Evolutionary conservation across 1,284 basidiomycete species (phyloP), one percentile per base, ranked within the genome.

Genomic region (Chalciporus sp.): DNA sequence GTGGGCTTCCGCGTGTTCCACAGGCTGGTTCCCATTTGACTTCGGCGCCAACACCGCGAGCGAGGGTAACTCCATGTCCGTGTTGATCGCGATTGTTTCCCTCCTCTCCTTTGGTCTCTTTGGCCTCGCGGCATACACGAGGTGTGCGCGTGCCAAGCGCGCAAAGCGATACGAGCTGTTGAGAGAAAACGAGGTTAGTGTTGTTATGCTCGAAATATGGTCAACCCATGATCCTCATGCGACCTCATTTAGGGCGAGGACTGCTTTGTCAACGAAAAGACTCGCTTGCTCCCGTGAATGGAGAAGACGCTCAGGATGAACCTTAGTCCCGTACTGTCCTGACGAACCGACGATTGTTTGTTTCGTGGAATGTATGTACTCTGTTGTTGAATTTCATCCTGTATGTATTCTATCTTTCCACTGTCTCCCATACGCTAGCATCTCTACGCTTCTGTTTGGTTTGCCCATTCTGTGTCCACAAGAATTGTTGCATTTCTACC

Each of bases 1-100:
- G 67, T 89, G 85, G 86, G 76, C 76, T 53, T 75, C 81, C 44
- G 74, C 77, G 33, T 89, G 87, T 68, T 76, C 76, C 57, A 61
- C 66, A 7, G 45, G 70, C 48, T 70, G 69, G 50, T 61, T 72
- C 59, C 70, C 75, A 47, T 72, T 72, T 49, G 57, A 59, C 20
- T 53, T 71, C 27, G 59, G 59, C 26, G 57, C 59, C 33, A 56
- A 60, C 17, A 52, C 61, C 35, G 57, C 66, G 51, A 70, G 69
- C 53, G 45, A 45, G n/a, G 39, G 43, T 26, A 17, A 1, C 10
- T 43, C 49, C 17, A 50, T 48, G n/a, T 65, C 69, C 9, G 64
- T 73, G 50, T 71, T 75, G 56, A 66, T 74, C 45, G 71, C 68
- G 42, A 66, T 73, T 44, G 64, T 77, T 52, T 74, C 72, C 41